Percentiles rank a stretch among this genome's conserved stretches.
Conservation (phyloP, 768 basidiomycete species). For the Lactifluus volemus region DNA sequence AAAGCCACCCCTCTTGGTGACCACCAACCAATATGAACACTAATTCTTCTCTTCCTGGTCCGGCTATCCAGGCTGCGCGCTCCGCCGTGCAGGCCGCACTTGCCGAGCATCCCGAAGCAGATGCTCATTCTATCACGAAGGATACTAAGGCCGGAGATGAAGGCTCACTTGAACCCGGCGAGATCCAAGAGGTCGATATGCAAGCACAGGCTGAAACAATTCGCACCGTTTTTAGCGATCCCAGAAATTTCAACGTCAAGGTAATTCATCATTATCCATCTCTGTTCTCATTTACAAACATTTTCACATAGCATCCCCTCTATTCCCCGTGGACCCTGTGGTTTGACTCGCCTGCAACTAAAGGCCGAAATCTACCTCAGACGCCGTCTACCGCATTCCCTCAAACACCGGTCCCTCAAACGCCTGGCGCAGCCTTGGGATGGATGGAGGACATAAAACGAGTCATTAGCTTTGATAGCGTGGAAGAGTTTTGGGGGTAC, state of each 20-base stretch:
- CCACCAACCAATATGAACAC: constrained; percentile 22
- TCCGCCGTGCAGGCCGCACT: constrained; percentile 70
- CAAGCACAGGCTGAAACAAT: constrained; percentile 73
- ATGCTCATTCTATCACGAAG: constrained; percentile 18
- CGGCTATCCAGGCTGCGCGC: constrained; percentile 71
- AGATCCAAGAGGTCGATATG: constrained; percentile 85
- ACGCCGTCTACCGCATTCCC: constrained; percentile 73
- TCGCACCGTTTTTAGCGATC: constrained; percentile 89
- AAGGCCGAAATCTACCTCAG: constrained; percentile 81
- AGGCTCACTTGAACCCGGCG: constrained; percentile 55
- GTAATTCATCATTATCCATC: constrained; percentile 32
- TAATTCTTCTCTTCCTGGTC: constrained; percentile 47
- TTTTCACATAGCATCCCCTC: constrained; percentile 65
- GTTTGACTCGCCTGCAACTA: constrained; percentile 94
- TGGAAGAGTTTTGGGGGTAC: constrained; percentile 99
- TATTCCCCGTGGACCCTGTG: constrained; percentile 95
- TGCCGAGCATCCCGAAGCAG: constrained; percentile 40
- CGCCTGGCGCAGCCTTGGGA: constrained; percentile 71
- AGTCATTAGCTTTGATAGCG: constrained; percentile 91
- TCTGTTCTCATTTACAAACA: not conserved
- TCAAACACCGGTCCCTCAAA: constrained; percentile 63
- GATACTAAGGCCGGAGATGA: constrained; percentile 28
- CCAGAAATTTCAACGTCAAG: constrained; percentile 94
- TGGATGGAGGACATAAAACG: constrained; percentile 99
- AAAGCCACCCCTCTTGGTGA: not conserved